Base-by-base conservation (phyloP, 2,329 filamentous ascomycete genomes). In the Ophiostoma novo-ulmi region DNA sequence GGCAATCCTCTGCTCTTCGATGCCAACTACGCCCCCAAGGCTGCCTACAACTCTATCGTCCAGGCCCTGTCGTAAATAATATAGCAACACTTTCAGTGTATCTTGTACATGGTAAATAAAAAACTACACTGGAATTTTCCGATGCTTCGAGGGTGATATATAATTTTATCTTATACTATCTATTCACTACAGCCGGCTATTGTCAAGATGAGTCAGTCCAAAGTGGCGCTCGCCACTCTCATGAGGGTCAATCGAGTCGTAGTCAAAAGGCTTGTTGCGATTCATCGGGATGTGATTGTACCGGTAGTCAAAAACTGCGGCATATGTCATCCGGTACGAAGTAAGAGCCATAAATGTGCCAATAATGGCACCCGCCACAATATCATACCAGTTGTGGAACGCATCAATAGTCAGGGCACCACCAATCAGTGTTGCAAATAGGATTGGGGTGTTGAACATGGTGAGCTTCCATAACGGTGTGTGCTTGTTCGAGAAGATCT, bases 301-400 rank as follows among this genome's bases (percentile, higher is more conserved):
- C 13, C 89, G 81, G 83, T 87, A 91, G 77, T 92, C 88, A 85
- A 88, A 91, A 38, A 92, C 80, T 1, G 85, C 83, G 0, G 89
- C 88, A 74, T 90, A 92, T 1, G 87, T 84, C 81, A 88, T 87
- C 35, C 90, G 82, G 77, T 91, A 92, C 0, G 85, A 79, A 1
- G 83, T 85, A 72, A 91, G 83, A 0, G 89, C 89, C 78, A 88
- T 85, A 61, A 85, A 74, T 0, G 82, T 86, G 1, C 90, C 90
- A 69, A 92, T 90, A 13, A 83, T 76, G 0, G 84, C 86, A 1
- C 90, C 90, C 0, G 84, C 88, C 0, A 90, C 73, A 61, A 91
- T 83, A 72, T 92, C 90, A 72, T 92, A 92, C 88, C 89, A 91
- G 79, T 92, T 89, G 79, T 93, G 90, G 77, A 84, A 91, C 77